Evolutionary conservation across 1,139 yeast genomes (phyloP), one percentile per base, ranked within the genome.

Genomic region (Hyphopichia buzzinii): DNA sequence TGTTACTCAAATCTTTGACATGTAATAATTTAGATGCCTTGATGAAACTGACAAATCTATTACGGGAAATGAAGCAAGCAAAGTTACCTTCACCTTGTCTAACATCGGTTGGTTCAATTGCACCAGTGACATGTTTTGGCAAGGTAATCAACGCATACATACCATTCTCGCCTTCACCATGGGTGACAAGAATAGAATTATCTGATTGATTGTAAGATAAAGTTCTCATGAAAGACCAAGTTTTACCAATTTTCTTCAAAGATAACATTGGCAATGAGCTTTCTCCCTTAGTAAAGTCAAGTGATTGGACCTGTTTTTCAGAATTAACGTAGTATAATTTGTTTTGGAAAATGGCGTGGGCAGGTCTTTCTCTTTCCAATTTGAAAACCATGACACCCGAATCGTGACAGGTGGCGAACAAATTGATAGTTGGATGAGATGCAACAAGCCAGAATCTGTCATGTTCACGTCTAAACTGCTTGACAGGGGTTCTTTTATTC

Each of bases 321-420:
- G 79, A 77, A 63, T 88, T 89, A 50, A 90, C 81, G 55, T 75
- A 92, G 48, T 75, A 79, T 49, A 94, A 64, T 59, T 74, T 78
- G 54, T 79, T 77, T 57, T 85, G 94, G 65, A 79, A 79, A 29
- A 83, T 60, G 3, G 89, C 69, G 52, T 78, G 77, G 15, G 97
- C 96, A 16, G 98, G 98, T 60, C 98, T 81, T 72, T 94, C 99
- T 57, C 98, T 84, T 60, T 89, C 97, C 44, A 94, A 75, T 66
- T 94, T 94, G 77, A 94, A 94, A 37, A 94, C 95, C 96, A 92
- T 90, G 22, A 90, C 96, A 57, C 99, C 99, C 11, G 89, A 77
- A 62, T 94, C 98, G 63, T 92, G 97, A 54, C 96, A 94, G 27
- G 97, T 86, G 35, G 97, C 98, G 67, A 92, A 90, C 54, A 92